These are phyloP conservation scores for Phytophthora pinifolia DNA, from an alignment of 352 stramenopile species.

Conservation along the genomic window DNA sequence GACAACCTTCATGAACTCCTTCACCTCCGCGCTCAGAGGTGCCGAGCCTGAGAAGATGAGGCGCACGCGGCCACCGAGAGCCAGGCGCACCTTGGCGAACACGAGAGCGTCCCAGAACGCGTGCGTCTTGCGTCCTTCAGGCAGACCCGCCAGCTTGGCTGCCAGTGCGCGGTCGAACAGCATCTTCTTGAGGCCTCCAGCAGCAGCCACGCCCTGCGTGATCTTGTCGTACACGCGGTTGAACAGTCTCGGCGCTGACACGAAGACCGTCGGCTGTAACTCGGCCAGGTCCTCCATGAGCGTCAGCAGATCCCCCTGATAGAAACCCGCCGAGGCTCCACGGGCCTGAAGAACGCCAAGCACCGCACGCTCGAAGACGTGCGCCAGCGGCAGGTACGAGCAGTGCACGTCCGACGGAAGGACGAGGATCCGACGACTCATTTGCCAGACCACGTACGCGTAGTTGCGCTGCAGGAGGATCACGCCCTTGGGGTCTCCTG, in stretches of 20 bases:
- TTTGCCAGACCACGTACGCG: slow-evolving; percentile 20
- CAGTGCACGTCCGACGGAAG: slow-evolving; percentile 84
- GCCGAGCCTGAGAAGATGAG: slow-evolving; percentile 93
- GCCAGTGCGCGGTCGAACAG: slow-evolving; percentile 48
- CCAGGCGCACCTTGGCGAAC: slow-evolving; percentile 91
- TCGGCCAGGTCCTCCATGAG: slow-evolving; percentile 93
- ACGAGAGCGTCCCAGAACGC: slow-evolving; percentile 92
- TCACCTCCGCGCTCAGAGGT: slow-evolving; percentile 87
- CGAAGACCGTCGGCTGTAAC: slow-evolving; percentile 91
- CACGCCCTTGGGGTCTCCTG: slow-evolving; percentile 94
- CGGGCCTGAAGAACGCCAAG: slow-evolving; percentile 82
- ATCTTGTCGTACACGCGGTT: slow-evolving; percentile 97
- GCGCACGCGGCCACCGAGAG: slow-evolving; percentile 82
- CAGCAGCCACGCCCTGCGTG: slow-evolving; percentile 46
- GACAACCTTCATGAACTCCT: slow-evolving; percentile 92
- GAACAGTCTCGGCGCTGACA: slow-evolving; percentile 91
- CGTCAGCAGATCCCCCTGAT: slow-evolving; percentile 83
- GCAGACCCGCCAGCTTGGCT: slow-evolving; percentile 39
- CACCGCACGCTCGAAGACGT: slow-evolving; percentile 95
- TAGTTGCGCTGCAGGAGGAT: slow-evolving; percentile 88
- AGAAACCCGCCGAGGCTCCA: slow-evolving; percentile 71
- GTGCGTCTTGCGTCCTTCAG: slow-evolving; percentile 42
- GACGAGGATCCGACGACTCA: slow-evolving; percentile 22
- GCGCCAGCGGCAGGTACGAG: slow-evolving; percentile 95
- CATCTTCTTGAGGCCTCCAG: slow-evolving; percentile 43